Base-by-base conservation (phyloP, 2,329 filamentous ascomycete genomes). In the Didymella pomorum region DNA sequence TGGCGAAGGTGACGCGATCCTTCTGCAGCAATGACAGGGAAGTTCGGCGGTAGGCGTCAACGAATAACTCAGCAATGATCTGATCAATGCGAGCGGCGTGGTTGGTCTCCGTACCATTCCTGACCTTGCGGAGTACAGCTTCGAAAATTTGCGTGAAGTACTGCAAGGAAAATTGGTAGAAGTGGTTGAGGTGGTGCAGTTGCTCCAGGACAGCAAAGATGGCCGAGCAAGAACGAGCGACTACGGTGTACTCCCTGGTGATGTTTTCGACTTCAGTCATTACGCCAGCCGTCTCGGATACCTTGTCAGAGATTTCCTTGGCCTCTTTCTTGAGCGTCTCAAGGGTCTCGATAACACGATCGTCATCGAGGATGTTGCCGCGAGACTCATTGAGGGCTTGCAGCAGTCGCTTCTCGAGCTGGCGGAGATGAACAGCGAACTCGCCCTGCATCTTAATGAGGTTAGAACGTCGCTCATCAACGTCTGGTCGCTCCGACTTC, bases 71-170 rank as follows among this genome's bases (percentile, higher is more conserved):
- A 65, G 89, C 89, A 69, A 99, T 87, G 66, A 99, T 99, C 52
- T 94, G 87, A 72, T 97, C 91, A 48, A 95, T 89, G 33, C 95
- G 90, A 14, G 83, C 83, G 65, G 92, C 88, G 78, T 96, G 87
- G 64, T 95, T 89, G 29, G 85, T 88, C 76, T 90, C 87, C 20
- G 85, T 84, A 50, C 95, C 82, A 59, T 87, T 87, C 71, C 89
- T 88, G 77, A 96, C 96, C 58, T 87, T 85, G 67, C 90, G 90
- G 37, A 99, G 84, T 8, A 99, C 95, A 6, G 90, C 87, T 74
- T 96, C 91, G 85, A 99, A 99, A 68, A 99, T 99, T 75, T 97
- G 91, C 54, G 97, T 86, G 80, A 99, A 99, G 80, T 97, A 99
- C 78, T 97, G 93, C 59, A 99, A 84, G 35, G 95, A 99, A 83